Evolutionary conservation across 768 basidiomycete genomes (phyloP), one percentile per base, ranked within the genome.

Genomic region (Mycena capillaripes): DNA sequence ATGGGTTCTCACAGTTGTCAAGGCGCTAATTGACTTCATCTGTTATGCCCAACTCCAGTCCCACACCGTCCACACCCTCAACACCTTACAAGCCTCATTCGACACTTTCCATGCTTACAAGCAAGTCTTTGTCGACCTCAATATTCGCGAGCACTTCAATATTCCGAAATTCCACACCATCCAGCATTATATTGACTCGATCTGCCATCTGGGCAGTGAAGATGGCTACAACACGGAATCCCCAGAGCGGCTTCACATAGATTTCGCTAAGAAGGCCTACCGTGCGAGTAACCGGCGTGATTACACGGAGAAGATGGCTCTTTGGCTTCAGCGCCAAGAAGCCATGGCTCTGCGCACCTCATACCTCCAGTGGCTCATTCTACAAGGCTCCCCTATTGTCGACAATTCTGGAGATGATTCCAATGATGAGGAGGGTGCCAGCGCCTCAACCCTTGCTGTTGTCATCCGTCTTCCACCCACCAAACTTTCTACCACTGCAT

Each of bases 261-360:
- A 55, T 29, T 55, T 55, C 27, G 53, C 53, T 1, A 55, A 55
- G 55, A 57, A 57, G 36, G 68, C 38, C 8, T 72, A 72, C 44
- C 66, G 48, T 10, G 71, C 71, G 19, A 72, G 66, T 21, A 72
- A 72, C 59, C 58, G 40, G 4, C 57, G 60, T 0, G 66, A 69
- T 27, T 72, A 72, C 32, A 38, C 55, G 7, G 59, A 69, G 32
- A 66, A 72, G 34, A 72, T 72, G 71, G 60, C 71, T 7, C 48
- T 72, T 34, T 72, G 71, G 71, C 66, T 72, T 32, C 58, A 62
- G 57, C 59, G 66, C 25, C 60, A 69, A 36, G 71, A 72, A 69
- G 66, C 71, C 8, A 34, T 69, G 8, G 36, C 36, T 3, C 38
- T 59, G 1, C 57, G 57, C 14, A 12, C 38, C 4, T 38, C 57